A percentile compares a stretch with the other conserved stretches of the same genome.
These are phyloP conservation scores for Kodamaea leandrae DNA, from an alignment of 805 yeast genomes.

Conservation along the genomic window DNA sequence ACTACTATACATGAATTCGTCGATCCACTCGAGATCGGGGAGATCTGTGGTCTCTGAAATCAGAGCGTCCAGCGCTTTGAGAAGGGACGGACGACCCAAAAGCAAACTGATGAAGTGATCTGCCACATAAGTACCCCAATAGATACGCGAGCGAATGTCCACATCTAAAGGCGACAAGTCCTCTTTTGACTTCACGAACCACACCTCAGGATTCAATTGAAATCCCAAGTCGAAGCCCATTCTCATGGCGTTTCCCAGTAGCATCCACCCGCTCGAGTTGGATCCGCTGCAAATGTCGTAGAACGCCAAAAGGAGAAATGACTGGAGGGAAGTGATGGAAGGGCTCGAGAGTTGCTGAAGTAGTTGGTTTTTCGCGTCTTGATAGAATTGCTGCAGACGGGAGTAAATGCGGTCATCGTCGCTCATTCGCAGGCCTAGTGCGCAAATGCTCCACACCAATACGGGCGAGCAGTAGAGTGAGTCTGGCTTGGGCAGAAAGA, in stretches of 20 bases:
- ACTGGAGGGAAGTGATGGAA: conserved; percentile 55
- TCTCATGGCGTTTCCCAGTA: conserved; percentile 59
- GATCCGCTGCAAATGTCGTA: conserved; percentile 61
- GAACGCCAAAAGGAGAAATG: conserved; percentile 55
- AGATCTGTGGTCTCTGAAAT: conserved; percentile 57
- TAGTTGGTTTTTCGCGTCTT: conserved; percentile 43
- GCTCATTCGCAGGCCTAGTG: conserved; percentile 54
- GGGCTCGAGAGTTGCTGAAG: conserved; percentile 46
- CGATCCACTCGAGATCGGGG: conserved; percentile 63
- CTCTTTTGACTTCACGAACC: conserved; percentile 45
- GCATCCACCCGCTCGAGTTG: conserved; percentile 61
- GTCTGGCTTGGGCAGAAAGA: conserved; percentile 52
- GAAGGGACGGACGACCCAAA: conserved; percentile 55
- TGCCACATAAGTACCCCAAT: conserved; percentile 66
- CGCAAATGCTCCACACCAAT: conserved; percentile 54
- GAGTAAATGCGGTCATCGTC: conserved; percentile 40
- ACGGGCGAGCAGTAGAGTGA: conserved; percentile 55
- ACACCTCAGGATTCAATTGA: conserved; percentile 58
- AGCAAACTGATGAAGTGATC: conserved; percentile 62
- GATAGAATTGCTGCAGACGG: conserved; percentile 45
- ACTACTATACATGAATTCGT: conserved; percentile 47
- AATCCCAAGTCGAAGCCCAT: conserved; percentile 67
- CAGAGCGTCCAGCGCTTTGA: conserved; percentile 56
- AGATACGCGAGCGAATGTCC: conserved; percentile 56
- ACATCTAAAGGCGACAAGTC: conserved; percentile 48